Evolutionary conservation across 2,329 filamentous ascomycete genomes (phyloP), one percentile per base, ranked within the genome.

Genomic region (Raffaelea albimanens): DNA sequence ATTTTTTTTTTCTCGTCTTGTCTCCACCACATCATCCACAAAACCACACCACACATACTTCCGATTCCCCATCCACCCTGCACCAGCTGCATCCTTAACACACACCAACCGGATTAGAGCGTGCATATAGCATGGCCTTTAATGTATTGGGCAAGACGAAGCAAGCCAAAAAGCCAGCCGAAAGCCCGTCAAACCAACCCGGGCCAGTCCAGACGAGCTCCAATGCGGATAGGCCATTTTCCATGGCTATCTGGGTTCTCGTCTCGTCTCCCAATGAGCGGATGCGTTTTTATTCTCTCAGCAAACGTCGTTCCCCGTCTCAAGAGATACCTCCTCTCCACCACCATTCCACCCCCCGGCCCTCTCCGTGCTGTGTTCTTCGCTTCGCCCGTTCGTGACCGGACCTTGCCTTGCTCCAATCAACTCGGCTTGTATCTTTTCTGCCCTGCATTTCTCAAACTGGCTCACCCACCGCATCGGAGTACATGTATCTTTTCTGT

Each of bases 171-270:
- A 16, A 7, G 14, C 14, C 5, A 8, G 34, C 34, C 34, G 14
- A 38, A 7, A 38, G n/a, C 25, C 9, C 14, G 34, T 8, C 5
- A 38, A 38, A 38, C 9, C 5, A 29, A 29, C 7, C 25, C 33
- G 16, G 9, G 9, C 34, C 34, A 43, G 23, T 47, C 33, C 46
- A 47, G 40, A n/a, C n/a, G 45, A 43, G 40, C 41, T 19, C 9
- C 21, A n/a, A 14, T 16, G 40, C 11, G 16, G 9, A 18, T 10
- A 18, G 21, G 19, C 4, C 13, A 3, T 34, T 40, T 19, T 33
- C n/a, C 19, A 31, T 19, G 18, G 10, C 21, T 9, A 11, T 36
- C 19, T 19, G 21, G 29, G 21, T 8, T 10, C 5, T 38, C 34
- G 34, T 38, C 25, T 29, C n/a, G 25, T 38, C 14, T 38, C 34